Base-by-base conservation (phyloP, 1,284 basidiomycete genomes). In the Leccinum fuscescens region DNA sequence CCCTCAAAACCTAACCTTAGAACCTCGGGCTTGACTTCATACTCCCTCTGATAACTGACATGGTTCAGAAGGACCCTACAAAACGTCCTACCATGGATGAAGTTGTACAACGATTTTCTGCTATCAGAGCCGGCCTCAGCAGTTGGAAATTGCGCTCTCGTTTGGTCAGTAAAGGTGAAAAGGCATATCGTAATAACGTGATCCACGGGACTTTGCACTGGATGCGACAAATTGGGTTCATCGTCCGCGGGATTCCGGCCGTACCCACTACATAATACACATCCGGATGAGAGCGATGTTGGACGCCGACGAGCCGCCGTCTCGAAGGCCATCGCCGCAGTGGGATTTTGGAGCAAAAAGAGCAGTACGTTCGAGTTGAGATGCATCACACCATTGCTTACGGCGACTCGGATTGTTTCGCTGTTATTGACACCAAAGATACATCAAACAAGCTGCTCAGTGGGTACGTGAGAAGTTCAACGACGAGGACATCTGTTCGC, bases 1-100 rank as follows among this genome's bases (percentile, higher is more conserved):
- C 3, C 6, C 49, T 54, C 1, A 55, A 24, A 1, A 29, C 14
- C 11, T 1, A 1, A 20, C 0, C 2, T 6, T 20, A 24, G 22
- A 24, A 24, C 4, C 33, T 37, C 1, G 58, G 60, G 2, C 55
- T 68, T 15, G 67, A 69, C 0, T 67, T 70, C 3, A 55, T 68
- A 53, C 39, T 12, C 11, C 65, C 62, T 17, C 31, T 68, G 24
- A 44, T 68, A 27, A 3, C 50, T 6, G 65, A 70, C 3, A 68
- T 68, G 67, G 15, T 61, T 35, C 67, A 65, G 6, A 7, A 24
- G 1, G 65, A 68, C 3, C 68, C 67, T 3, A 50, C 57, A 3
- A 68, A 67, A 17, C 68, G 62, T n/a, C 68, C 65, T 6, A 55
- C 58, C 0, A 70, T 68, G 68, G 37, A 39, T 29, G 60, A 68